Evolutionary conservation across 345 rosid genomes (phyloP).

Genomic region (Rhizophora apiculata): DNA sequence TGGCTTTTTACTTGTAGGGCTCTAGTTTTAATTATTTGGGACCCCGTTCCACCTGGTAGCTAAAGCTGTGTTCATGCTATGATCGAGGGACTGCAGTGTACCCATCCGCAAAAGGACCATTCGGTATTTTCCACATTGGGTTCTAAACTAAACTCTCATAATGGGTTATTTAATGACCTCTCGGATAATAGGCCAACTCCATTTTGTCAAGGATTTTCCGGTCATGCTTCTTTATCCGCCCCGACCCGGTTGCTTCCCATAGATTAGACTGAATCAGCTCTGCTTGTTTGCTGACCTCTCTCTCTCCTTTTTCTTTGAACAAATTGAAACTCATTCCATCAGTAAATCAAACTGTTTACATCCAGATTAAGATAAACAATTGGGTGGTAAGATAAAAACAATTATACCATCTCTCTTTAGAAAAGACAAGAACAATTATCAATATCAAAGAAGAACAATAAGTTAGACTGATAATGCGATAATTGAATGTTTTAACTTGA

Average conservation of each 20-base stretch:
- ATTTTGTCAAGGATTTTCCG: constrained; percentile 7
- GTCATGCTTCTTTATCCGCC: not conserved
- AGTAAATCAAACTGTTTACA: too few species aligned
- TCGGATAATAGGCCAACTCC: not conserved
- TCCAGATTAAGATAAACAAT: too few species aligned
- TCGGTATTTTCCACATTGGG: constrained; percentile 5
- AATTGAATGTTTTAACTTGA: too few species aligned
- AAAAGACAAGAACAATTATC: too few species aligned
- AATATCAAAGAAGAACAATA: too few species aligned
- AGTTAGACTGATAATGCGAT: too few species aligned
- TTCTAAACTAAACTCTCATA: not conserved
- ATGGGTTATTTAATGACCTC: not conserved
- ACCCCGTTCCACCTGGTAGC: not conserved
- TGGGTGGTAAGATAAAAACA: too few species aligned
- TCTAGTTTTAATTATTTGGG: not conserved
- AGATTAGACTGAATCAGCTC: not conserved
- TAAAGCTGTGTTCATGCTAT: not conserved
- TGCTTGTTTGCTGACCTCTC: not conserved
- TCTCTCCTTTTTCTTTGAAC: too few species aligned
- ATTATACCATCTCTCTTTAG: too few species aligned
- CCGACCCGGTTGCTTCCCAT: not conserved
- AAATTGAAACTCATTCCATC: too few species aligned
- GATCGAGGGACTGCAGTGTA: not conserved
- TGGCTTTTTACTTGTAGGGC: too few species aligned
- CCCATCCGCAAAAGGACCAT: not conserved